These are phyloP conservation scores for Cordyceps javanica DNA, from an alignment of 2,329 filamentous ascomycete species.

Conservation along the genomic window DNA sequence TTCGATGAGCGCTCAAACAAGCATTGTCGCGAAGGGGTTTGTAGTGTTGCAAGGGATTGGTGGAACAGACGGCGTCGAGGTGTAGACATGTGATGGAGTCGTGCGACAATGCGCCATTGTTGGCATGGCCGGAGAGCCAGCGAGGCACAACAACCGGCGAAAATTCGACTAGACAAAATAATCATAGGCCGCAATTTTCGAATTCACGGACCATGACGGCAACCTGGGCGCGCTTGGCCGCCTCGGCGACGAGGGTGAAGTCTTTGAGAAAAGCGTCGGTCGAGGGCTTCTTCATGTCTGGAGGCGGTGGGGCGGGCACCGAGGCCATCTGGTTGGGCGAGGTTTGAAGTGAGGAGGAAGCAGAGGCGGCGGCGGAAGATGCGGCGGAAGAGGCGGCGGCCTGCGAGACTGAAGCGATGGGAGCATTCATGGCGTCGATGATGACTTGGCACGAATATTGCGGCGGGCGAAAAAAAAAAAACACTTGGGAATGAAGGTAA, in stretches of 20 bases:
- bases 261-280: constrained; percentile 65
- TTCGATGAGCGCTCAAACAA: not conserved
- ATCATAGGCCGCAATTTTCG: constrained; percentile 59
- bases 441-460: no score
- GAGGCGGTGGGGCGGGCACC: constrained; percentile 22
- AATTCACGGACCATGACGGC: constrained; percentile 83
- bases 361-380: constrained; percentile 24
- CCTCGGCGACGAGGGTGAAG: constrained; percentile 83
- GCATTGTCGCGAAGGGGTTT: not conserved
- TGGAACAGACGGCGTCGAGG: not conserved
- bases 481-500: not conserved
- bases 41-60: not conserved
- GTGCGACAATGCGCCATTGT: not conserved
- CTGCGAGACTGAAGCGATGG: constrained; percentile 25
- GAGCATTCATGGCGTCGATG: constrained; percentile 26
- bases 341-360: constrained; percentile 24
- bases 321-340: constrained; percentile 20
- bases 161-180: not conserved
- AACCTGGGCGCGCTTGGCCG: constrained; percentile 88
- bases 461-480: not conserved
- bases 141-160: not conserved
- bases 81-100: not conserved
- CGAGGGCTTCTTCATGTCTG: constrained; percentile 30
- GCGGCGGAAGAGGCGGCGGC: constrained; percentile 21
- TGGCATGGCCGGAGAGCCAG: not conserved